phyloP scores from a whole-genome alignment of 2,329 filamentous ascomycete genomes.

The Ophiocordyceps sinensis region DNA sequence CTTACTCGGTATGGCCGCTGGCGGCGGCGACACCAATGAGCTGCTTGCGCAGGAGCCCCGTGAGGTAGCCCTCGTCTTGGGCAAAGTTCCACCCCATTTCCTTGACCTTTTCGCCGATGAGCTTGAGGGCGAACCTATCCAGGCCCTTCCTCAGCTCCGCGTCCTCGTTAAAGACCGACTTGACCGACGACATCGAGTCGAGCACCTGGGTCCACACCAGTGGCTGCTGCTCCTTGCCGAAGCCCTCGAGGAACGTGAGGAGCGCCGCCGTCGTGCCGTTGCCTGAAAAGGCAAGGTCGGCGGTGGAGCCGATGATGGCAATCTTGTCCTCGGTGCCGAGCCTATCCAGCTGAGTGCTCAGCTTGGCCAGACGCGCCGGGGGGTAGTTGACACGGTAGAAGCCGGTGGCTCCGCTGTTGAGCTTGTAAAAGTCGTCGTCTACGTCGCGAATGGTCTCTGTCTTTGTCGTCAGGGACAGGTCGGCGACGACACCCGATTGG shows the following conservation, averaged over 20 bases:
- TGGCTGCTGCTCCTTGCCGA: constrained; percentile 67
- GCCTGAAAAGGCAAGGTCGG: constrained; percentile 77
- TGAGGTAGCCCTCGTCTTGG: constrained; percentile 68
- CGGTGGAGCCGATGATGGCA: constrained; percentile 77
- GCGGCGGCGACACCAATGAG: constrained; percentile 63
- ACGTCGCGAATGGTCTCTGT: constrained; percentile 62
- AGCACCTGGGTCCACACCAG: constrained; percentile 83
- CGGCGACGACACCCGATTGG: constrained; percentile 40
- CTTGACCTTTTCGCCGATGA: constrained; percentile 61
- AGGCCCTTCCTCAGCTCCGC: constrained; percentile 57
- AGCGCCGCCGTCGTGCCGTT: constrained; percentile 70
- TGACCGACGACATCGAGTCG: constrained; percentile 59
- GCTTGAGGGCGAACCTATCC: constrained; percentile 62
- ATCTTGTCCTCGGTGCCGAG: constrained; percentile 84
- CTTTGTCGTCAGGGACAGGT: constrained; percentile 59
- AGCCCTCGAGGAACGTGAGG: constrained; percentile 72
- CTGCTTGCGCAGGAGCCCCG: constrained; percentile 66
- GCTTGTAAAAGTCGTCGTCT: constrained; percentile 75
- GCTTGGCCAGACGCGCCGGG: constrained; percentile 63
- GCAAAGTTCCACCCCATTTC: constrained; percentile 76
- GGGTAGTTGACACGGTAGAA: constrained; percentile 92
- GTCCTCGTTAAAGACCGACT: constrained; percentile 73
- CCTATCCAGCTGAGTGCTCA: constrained; percentile 61
- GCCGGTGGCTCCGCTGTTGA: constrained; percentile 79
- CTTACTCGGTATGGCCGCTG: constrained; percentile 61